phyloP scores from a whole-genome alignment of 2,329 filamentous ascomycete genomes.

The Aulographum hederae region DNA sequence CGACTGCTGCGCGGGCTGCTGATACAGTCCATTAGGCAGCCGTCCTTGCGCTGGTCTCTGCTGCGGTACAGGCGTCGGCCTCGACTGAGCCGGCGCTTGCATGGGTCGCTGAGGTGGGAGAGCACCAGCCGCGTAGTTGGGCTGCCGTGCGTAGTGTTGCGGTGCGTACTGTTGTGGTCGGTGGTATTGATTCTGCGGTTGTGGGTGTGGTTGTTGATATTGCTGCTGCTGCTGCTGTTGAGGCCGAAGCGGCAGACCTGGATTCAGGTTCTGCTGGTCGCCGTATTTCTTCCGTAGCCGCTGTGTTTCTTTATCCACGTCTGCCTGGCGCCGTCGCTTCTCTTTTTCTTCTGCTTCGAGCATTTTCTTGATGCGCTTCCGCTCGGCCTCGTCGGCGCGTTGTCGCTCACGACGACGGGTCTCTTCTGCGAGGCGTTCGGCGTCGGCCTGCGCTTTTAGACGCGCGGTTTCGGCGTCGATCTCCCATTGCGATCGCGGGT shows the following conservation, averaged over 20 bases:
- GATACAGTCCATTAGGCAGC: constrained; percentile 8
- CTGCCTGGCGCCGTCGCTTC: constrained; percentile 31
- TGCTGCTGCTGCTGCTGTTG: constrained; percentile 2
- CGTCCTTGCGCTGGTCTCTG: constrained; percentile 11
- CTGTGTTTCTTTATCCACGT: constrained; percentile 55
- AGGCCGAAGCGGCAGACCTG: constrained; percentile 1
- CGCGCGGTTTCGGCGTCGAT: constrained; percentile 30
- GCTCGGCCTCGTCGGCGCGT: constrained; percentile 37
- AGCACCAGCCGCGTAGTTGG: too few species aligned
- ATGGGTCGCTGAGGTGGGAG: too few species aligned
- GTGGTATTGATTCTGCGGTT: too few species aligned
- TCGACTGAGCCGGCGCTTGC: background rate
- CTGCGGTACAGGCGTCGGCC: too few species aligned
- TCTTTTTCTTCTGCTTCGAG: constrained; percentile 49
- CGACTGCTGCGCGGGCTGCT: constrained; percentile 1
- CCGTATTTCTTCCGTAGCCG: constrained; percentile 53
- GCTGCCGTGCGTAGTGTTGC: too few species aligned
- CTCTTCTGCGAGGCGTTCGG: constrained; percentile 27
- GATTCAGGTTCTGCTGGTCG: constrained; percentile 21
- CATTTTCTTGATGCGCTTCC: constrained; percentile 44
- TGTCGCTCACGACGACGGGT: constrained; percentile 37
- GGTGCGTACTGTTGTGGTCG: constrained; percentile 1
- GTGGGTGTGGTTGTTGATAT: background rate
- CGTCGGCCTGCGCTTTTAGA: constrained; percentile 23
- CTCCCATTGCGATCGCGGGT: constrained; percentile 34